Conservation (phyloP, 805 yeast genomes). For the Lachancea dasiensis region DNA sequence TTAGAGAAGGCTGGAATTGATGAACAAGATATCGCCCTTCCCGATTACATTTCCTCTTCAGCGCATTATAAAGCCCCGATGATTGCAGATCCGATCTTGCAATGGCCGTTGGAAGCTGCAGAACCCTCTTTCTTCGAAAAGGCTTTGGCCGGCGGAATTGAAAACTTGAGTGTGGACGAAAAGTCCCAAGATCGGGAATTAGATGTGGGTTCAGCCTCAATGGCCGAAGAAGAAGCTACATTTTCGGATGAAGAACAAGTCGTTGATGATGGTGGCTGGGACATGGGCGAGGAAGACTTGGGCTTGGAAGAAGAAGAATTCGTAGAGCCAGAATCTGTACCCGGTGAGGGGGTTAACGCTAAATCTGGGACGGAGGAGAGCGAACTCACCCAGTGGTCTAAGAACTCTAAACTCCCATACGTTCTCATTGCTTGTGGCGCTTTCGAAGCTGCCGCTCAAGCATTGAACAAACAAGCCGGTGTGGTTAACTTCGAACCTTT, state of each 20-base stretch:
- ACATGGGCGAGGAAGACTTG: constrained; percentile 69
- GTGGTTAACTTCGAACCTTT: constrained; percentile 82
- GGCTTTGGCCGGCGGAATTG: constrained; percentile 75
- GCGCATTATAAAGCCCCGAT: constrained; percentile 45
- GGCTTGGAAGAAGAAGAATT: constrained; percentile 65
- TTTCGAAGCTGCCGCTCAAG: constrained; percentile 91
- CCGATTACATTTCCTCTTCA: constrained; percentile 41
- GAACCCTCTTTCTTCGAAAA: constrained; percentile 77
- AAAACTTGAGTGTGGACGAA: constrained; percentile 40
- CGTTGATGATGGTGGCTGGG: constrained; percentile 73
- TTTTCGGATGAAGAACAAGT: constrained; percentile 41
- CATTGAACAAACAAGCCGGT: constrained; percentile 85
- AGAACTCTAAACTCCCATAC: constrained; percentile 85
- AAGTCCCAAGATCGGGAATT: constrained; percentile 12
- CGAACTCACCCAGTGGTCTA: constrained; percentile 76
- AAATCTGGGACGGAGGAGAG: constrained; percentile 35
- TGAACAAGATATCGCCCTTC: constrained; percentile 58
- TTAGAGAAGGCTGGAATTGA: constrained; percentile 63
- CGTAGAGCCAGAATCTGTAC: constrained; percentile 41
- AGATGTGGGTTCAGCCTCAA: constrained; percentile 21
- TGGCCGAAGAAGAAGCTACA: constrained; percentile 35
- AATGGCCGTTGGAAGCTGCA: constrained; percentile 81
- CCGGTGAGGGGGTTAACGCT: constrained; percentile 27
- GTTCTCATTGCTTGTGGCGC: constrained; percentile 94
- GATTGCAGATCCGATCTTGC: constrained; percentile 38